phyloP scores from a whole-genome alignment of 1,284 basidiomycete species.

The Sutorius eximius region DNA sequence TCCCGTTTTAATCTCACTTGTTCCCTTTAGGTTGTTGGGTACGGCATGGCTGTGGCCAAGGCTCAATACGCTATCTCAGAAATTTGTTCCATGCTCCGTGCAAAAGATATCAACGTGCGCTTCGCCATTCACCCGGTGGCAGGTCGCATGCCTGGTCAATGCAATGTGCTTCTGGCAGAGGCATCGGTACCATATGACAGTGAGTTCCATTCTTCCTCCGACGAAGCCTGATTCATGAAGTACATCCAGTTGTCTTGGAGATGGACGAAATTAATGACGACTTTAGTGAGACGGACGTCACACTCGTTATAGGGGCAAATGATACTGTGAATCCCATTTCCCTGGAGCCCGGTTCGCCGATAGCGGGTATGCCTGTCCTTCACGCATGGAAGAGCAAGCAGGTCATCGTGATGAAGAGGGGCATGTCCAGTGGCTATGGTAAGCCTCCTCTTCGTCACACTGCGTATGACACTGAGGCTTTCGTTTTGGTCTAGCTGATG shows the following conservation, averaged over 20 bases:
- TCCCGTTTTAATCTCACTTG: conserved; percentile 2
- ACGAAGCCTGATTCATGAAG: conserved; percentile 3
- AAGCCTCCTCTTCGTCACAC: conserved; percentile 18
- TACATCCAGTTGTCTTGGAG: conserved; percentile 69
- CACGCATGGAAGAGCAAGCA: conserved; percentile 91
- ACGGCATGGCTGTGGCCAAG: conserved; percentile 88
- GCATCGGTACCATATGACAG: conserved; percentile 88
- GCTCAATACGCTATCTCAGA: conserved; percentile 86
- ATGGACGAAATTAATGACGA: conserved; percentile 94
- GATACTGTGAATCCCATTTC: conserved; percentile 89
- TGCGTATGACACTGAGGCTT: conserved; percentile 9
- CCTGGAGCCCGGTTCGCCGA: conserved; percentile 79
- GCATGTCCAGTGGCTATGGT: conserved; percentile 84
- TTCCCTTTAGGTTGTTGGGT: conserved; percentile 69
- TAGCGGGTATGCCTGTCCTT: conserved; percentile 87
- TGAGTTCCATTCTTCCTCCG: conserved; percentile 38
- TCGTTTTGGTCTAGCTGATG: conserved; percentile 58
- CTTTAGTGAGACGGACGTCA: conserved; percentile 80
- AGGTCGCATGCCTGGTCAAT: conserved; percentile 82
- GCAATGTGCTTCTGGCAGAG: conserved; percentile 83
- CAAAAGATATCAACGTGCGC: conserved; percentile 73
- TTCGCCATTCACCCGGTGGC: conserved; percentile 68
- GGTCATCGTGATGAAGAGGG: conserved; percentile 87
- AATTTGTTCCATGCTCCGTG: conserved; percentile 67
- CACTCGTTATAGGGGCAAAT: conserved; percentile 85